Conservation (phyloP, 139 green algal genomes). For the Mesostigma viride region DNA sequence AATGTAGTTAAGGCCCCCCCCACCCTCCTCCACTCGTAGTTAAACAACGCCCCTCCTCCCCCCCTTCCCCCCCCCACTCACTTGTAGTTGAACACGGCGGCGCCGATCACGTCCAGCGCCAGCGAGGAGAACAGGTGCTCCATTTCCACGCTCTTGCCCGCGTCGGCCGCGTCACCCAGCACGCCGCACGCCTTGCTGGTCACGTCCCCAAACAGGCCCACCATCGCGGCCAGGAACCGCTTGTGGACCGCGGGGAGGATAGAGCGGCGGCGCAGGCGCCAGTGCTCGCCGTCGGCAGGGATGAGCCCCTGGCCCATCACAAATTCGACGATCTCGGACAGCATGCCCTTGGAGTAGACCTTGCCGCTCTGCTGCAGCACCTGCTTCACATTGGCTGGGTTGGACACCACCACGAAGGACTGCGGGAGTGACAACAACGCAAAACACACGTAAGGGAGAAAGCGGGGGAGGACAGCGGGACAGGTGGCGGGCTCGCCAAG, state of each 20-base stretch:
- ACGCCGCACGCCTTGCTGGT: conserved; percentile 47
- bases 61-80: no score
- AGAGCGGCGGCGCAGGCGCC: conserved; percentile 51
- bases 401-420: conserved; percentile 83
- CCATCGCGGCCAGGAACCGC: conserved; percentile 38
- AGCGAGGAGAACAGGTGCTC: conserved; percentile 88
- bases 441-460: no score
- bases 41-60: no score
- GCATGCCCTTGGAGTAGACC: conserved; percentile 81
- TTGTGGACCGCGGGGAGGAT: conserved; percentile 78
- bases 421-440: conserved; percentile 3
- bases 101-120: conserved; percentile 94
- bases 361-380: conserved; percentile 77
- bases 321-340: conserved; percentile 87
- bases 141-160: conserved; percentile 59
- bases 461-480: no score
- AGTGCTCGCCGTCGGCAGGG: conserved; percentile 84
- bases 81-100: conserved; percentile 98
- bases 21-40: conserved; percentile 44
- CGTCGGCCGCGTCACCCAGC: conserved; percentile 33
- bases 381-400: conserved; percentile 62
- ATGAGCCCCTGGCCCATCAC: conserved; percentile 89
- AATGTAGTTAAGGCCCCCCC: no score
- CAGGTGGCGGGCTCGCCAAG: no score
- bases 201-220: conserved; percentile 77